Base-by-base conservation (phyloP, 2,329 filamentous ascomycete species). In the Camillea tinctor region DNA sequence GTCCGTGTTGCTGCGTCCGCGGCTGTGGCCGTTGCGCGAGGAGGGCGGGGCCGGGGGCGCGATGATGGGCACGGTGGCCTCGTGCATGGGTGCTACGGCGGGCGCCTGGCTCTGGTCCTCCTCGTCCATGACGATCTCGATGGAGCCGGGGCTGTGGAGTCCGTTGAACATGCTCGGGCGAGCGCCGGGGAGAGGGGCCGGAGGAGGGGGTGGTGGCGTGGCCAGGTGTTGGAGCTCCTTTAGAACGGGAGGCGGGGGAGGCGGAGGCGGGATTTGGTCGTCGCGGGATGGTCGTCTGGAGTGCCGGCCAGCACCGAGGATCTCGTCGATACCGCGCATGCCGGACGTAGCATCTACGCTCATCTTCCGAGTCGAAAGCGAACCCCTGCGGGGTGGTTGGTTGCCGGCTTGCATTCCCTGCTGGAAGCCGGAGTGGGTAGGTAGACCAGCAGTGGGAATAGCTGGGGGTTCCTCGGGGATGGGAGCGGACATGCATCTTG, bases 51-150 rank as follows among this genome's bases (percentile, higher is more conserved):
- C 76, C 1, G 79, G 81, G 1, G 79, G 72, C 15, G 79, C 71
- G 49, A 82, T 73, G 62, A 81, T 75, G 6, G 80, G 79, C 1
- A 82, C 77, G 49, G 72, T 76, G 49, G 73, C 71, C 60, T 82
- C 80, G 60, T 69, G 67, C 53, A 77, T 76, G 1, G 76, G 77
- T 1, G 73, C 71, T 8, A 75, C 75, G 13, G 70, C 64, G 13
- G 75, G 65, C 2, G 64, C 26, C 20, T 62, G 36, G 60, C 61
- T 40, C 57, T 70, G 66, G 19, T 83, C 79, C 5, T 86, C 83
- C 1, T 86, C 84, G 64, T 88, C 85, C 81, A 87, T 86, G 54
- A 89, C 84, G 62, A 89, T 86, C 71, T 89, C 86, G 64, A 89
- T 88, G 68, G 85, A 82, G 4, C 82, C 85, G 0, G 83, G 81